Base-by-base conservation (phyloP, 2,329 filamentous ascomycete genomes). In the Scleromitrula shiraiana region DNA sequence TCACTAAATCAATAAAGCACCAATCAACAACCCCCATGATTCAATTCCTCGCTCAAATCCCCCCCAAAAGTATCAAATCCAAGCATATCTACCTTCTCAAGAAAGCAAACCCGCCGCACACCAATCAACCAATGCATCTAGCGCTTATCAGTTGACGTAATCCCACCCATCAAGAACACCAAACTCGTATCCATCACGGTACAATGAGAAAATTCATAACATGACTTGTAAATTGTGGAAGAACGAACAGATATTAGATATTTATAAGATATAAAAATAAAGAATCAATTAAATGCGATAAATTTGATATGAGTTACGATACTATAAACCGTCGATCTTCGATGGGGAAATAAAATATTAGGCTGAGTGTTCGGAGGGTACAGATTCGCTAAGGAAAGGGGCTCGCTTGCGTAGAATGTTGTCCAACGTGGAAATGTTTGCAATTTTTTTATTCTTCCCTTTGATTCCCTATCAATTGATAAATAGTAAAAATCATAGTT, bases 321-420 rank as follows among this genome's bases (percentile, higher is more conserved):
- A n/a, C n/a, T n/a, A n/a, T n/a, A n/a, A n/a, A n/a, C n/a, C n/a
- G n/a, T n/a, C n/a, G n/a, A 30, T 6, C 6, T 12, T 1, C 29
- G 29, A 10, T 10, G 15, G 23, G 17, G 7, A 15, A 29, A 24
- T 32, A 37, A n/a, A 29, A 29, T 2, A 32, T 7, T 7, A 32
- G n/a, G 7, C 15, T 4, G 7, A 15, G n/a, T 17, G 14, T n/a
- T 15, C n/a, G 30, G 22, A 14, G 17, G 5, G 15, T 15, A 23
- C 32, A 32, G 7, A 43, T 30, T 24, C 26, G 19, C 17, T 40
- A 30, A 32, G n/a, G 39, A 46, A 40, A 40, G 35, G 43, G 43
- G 35, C 23, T 40, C 35, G 43, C 43, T 46, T 46, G 43, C 2
- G 10, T n/a, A n/a, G n/a, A n/a, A 20, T 27, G 26, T 17, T 19